These are phyloP conservation scores for Ascochyta pisi DNA, from an alignment of 2,329 filamentous ascomycete species.

Conservation along the genomic window DNA sequence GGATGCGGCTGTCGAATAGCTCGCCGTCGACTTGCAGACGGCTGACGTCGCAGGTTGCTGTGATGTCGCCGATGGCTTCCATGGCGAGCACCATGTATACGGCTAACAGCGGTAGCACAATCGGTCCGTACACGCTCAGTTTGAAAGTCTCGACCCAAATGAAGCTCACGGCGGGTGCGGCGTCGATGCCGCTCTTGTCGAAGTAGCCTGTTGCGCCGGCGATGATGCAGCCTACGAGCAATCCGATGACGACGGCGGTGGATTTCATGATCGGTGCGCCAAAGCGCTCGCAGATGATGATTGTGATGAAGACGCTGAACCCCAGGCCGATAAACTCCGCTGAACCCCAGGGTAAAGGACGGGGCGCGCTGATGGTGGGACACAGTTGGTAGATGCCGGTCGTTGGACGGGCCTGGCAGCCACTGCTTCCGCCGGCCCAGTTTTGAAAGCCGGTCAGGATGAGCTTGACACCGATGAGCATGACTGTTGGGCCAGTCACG, in stretches of 20 bases:
- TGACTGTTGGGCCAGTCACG: conserved; percentile 71
- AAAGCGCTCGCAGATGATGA: conserved; percentile 81
- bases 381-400: conserved; percentile 68
- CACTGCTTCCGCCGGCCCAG: conserved; percentile 78
- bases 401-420: conserved; percentile 55
- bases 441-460: conserved; percentile 75
- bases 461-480: conserved; percentile 76
- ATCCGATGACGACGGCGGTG: conserved; percentile 75
- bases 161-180: conserved; percentile 75
- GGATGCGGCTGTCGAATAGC: conserved; percentile 77
- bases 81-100: conserved; percentile 74
- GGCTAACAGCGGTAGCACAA: conserved; percentile 73
- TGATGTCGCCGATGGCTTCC: conserved; percentile 82
- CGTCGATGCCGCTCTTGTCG: conserved; percentile 72
- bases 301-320: conserved; percentile 80
- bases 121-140: conserved; percentile 72
- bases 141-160: conserved; percentile 82
- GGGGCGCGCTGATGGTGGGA: conserved; percentile 67
- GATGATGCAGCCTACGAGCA: conserved; percentile 79
- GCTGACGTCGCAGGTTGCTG: conserved; percentile 81
- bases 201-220: conserved; percentile 81
- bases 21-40: conserved; percentile 75
- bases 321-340: conserved; percentile 80
- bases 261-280: conserved; percentile 86
- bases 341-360: conserved; percentile 76